Base-by-base conservation (phyloP, 805 yeast species). In the Nadsonia fulvescens region DNA sequence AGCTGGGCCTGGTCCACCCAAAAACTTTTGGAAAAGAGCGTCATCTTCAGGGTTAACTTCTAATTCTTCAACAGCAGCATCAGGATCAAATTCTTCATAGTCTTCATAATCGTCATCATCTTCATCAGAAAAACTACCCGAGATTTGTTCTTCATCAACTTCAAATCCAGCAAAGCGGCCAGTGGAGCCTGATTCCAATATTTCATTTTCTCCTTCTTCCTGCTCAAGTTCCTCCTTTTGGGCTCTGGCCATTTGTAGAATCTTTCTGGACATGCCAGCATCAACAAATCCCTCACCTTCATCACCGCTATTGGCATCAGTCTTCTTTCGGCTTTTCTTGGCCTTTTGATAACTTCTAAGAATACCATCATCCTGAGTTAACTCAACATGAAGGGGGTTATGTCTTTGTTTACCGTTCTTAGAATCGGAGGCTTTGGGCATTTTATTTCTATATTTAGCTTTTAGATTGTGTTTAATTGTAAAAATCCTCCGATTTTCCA, bases 141-240 rank as follows among this genome's bases (percentile, higher is more conserved):
- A 55, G 8, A 49, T 56, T 11, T 54, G 64, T 6, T 54, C 63
- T 4, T 56, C 65, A 33, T 66, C 70, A 11, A 65, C 74, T 15
- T 63, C 70, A n/a, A 27, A 27, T n/a, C n/a, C n/a, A n/a, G 55
- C 65, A 21, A 53, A 56, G 16, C 51, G 40, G 32, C 52, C 37
- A 30, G 35, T 42, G 23, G 32, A 35, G 22, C 37, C 36, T 27
- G 40, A 23, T 33, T 45, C 46, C 46, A 44, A 39, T 37, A 38
- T 31, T 32, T 42, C 46, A 8, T 47, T 48, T 25, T 51, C 54
- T 2, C 49, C 54, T 34, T 69, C 75, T 43, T 78, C 93, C 24
- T 58, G 70, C 28, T 69, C 83, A 12, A 83, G 47, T 45, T 89
- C 99, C 23, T 77, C 82, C 51, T 82, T 94, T 54, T 89, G 99